phyloP scores from a whole-genome alignment of 164 flowering plant genomes.

The Aristolochia fimbriata region DNA sequence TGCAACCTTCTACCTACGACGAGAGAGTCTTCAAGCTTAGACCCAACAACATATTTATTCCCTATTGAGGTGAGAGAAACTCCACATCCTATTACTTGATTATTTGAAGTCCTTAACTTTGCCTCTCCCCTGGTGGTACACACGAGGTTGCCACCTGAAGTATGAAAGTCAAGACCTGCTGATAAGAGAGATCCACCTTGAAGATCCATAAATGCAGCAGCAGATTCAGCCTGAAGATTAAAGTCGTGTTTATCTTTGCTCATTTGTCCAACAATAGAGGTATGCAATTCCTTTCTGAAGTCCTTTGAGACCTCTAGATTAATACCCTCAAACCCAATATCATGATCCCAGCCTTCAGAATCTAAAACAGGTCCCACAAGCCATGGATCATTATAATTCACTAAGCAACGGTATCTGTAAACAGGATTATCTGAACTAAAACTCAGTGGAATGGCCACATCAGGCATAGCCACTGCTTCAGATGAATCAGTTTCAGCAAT shows the following conservation, averaged over 20 bases:
- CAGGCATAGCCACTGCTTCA: conserved; percentile 62
- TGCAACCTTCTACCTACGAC: conserved; percentile 56
- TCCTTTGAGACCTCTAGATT: conserved; percentile 56
- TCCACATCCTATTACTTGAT: conserved; percentile 61
- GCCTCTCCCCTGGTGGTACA: conserved; percentile 53
- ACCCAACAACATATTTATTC: conserved; percentile 47
- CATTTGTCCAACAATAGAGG: conserved; percentile 62
- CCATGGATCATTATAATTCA: conserved; percentile 48
- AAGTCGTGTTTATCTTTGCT: conserved; percentile 84
- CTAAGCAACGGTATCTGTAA: conserved; percentile 73
- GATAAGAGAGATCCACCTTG: conserved; percentile 34
- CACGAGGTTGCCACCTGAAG: conserved; percentile 51
- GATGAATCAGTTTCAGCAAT: conserved; percentile 23
- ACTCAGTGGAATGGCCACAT: conserved; percentile 71
- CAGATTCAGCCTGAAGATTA: conserved; percentile 57
- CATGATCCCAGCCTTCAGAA: conserved; percentile 96
- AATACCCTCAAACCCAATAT: conserved; percentile 93
- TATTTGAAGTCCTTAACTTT: conserved; percentile 40
- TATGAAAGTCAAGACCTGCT: conserved; percentile 64
- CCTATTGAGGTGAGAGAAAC: conserved; percentile 63
- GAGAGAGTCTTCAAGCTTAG: conserved; percentile 73
- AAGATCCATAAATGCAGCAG: conserved; percentile 32
- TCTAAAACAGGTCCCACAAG: conserved; percentile 80
- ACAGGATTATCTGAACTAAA: conserved; percentile 65
- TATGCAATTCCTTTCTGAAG: conserved; percentile 30